Base-by-base conservation (phyloP, 83 land plant species). In the Thuja plicata region DNA sequence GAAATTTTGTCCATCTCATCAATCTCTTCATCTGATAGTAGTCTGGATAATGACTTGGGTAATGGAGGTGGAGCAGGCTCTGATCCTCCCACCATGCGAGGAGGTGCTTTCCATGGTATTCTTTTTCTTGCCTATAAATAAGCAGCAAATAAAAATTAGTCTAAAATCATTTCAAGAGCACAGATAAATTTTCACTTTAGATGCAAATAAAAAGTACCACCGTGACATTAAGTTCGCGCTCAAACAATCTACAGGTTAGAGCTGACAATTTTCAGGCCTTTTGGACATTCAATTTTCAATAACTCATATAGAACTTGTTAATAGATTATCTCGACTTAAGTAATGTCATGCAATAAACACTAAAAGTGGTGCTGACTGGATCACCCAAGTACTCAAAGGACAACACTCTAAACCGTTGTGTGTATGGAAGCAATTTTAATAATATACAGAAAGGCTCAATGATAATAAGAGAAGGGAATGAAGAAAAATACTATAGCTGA, bases 31-130 rank as follows among this genome's bases (percentile, higher is more conserved):
- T 85, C 89, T n/a, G 91, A 77, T 45, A 93, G 87, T 34, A 89
- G 79, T 45, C 88, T 89, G 50, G 92, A 89, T n/a, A 92, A 87
- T 48, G 93, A 93, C 76, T 73, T 89, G 76, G 94, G 94, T 46
- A 93, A 88, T 60, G 94, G 94, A 55, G 94, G 94, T 27, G 93
- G 94, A 16, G 93, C 92, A 55, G 94, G 94, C 77, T 93, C 94
- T 57, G 92, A 90, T 46, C 93, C 93, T 21, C 94, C 94, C n/a
- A 88, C 89, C 82, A 93, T 93, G 17, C 94, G 87, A 50, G 94
- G 94, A 40, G 93, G 88, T 35, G 86, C 89, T 89, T 92, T 93
- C 94, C 93, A 93, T 34, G 94, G 94, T 57, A 90, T 92, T 70
- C 87, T 87, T 50, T 90, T 90, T 74, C 94, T 90, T 62, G 92